These are phyloP conservation scores for Hamamelis virginiana DNA, from an alignment of 164 flowering plant genomes.

Conservation along the genomic window DNA sequence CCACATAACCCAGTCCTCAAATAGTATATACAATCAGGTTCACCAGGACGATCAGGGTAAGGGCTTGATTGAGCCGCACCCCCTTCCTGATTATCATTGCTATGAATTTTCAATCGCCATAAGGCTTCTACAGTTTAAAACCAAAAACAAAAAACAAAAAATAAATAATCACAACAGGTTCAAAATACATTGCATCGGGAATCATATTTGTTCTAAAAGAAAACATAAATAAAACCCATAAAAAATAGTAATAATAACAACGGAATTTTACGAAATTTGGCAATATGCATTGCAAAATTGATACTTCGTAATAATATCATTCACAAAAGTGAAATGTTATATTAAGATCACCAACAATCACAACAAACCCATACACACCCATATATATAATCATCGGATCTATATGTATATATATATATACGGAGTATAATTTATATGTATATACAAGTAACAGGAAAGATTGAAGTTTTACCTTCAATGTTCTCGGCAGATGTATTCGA, in stretches of 20 bases:
- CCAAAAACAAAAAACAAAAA: background rate
- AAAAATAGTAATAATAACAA: too few relatives aligned
- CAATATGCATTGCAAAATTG: too few relatives aligned
- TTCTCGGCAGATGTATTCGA: conserved; percentile 35
- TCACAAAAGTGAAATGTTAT: too few relatives aligned
- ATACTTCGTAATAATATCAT: too few relatives aligned
- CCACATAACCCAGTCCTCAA: conserved; percentile 71
- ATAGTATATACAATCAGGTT: conserved; percentile 65
- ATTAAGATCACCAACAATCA: too few relatives aligned
- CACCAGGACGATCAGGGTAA: conserved; percentile 72
- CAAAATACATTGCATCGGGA: background rate
- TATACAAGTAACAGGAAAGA: conserved; percentile 1
- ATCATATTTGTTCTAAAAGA: too few relatives aligned
- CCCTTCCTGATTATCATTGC: conserved; percentile 33
- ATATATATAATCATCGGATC: background rate
- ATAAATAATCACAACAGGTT: background rate
- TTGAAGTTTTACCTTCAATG: conserved; percentile 38
- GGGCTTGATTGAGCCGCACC: conserved; percentile 22
- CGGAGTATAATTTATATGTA: too few relatives aligned
- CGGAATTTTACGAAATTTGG: too few relatives aligned
- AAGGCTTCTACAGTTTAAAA: conserved; percentile 36
- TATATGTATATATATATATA: conserved; percentile 1
- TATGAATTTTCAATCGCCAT: conserved; percentile 40
- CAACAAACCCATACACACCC: too few relatives aligned
- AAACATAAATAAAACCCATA: too few relatives aligned